phyloP scores from a whole-genome alignment of 2,329 filamentous ascomycete species.

The Ophiostoma himal-ulmi region DNA sequence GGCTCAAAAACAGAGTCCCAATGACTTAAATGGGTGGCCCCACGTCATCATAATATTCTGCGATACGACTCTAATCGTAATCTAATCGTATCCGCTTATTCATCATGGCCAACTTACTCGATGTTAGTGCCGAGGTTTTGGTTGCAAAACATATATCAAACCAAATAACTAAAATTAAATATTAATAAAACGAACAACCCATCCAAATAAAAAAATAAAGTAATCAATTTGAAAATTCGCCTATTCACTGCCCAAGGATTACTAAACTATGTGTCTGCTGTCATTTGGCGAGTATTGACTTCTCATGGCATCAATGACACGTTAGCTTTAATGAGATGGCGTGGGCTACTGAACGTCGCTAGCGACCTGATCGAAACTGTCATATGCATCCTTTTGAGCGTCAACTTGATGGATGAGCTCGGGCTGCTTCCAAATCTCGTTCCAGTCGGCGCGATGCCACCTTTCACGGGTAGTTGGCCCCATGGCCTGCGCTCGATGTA shows the following conservation, averaged over 20 bases:
- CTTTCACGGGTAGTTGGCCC: background rate
- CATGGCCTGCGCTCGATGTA: background rate
- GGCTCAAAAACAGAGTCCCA: background rate
- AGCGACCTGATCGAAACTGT: background rate
- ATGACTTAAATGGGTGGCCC: background rate
- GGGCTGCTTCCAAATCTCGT: background rate
- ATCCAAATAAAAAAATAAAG: no score
- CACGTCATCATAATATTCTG: background rate
- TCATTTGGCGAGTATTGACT: no score
- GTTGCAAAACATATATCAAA: background rate
- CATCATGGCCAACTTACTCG: background rate
- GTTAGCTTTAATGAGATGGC: background rate
- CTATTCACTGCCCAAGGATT: no score
- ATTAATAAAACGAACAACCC: no score
- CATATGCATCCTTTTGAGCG: background rate
- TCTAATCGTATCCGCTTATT: conserved; percentile 30
- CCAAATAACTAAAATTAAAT: background rate
- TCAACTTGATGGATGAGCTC: conserved; percentile 1
- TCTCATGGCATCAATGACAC: background rate
- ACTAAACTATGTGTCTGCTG: no score
- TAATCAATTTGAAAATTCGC: no score
- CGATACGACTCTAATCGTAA: background rate
- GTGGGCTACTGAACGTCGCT: background rate
- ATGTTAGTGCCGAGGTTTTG: background rate
- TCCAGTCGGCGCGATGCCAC: background rate